A percentile compares a stretch with the other conserved stretches of the same genome.
Evolutionary conservation across 805 yeast species (phyloP).

Genomic region (Hanseniaspora clermontiae): DNA sequence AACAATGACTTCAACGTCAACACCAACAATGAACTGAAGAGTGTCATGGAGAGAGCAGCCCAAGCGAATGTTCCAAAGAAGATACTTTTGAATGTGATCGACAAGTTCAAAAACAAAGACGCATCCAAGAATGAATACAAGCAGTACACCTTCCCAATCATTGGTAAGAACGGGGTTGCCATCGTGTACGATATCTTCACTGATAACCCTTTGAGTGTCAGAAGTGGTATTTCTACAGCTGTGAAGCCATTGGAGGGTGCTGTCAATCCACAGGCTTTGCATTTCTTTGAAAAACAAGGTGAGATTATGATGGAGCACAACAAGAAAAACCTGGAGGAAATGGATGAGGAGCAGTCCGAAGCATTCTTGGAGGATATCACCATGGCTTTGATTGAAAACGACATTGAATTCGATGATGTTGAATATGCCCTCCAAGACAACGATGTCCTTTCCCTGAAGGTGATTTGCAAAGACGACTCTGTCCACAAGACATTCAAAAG

Average conservation of each 20-base stretch:
- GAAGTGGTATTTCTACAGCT: slow-evolving; percentile 60
- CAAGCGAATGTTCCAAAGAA: slow-evolving; percentile 8
- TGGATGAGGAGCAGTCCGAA: slow-evolving; percentile 14
- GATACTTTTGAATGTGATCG: not conserved
- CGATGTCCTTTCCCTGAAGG: not conserved
- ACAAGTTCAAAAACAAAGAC: slow-evolving; percentile 5
- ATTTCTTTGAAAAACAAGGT: slow-evolving; percentile 69
- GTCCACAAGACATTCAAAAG: slow-evolving; percentile 32
- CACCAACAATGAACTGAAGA: slow-evolving; percentile 27
- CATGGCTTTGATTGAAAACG: not conserved
- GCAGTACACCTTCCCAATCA: slow-evolving; percentile 65
- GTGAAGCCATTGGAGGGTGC: slow-evolving; percentile 58
- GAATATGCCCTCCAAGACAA: slow-evolving; percentile 1
- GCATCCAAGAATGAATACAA: slow-evolving; percentile 24
- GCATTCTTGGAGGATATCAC: slow-evolving; percentile 4
- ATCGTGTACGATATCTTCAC: slow-evolving; percentile 76
- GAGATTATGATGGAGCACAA: slow-evolving; percentile 41
- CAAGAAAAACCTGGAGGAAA: slow-evolving; percentile 23
- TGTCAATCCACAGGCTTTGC: slow-evolving; percentile 57
- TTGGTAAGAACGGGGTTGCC: slow-evolving; percentile 88
- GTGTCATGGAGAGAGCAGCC: slow-evolving; percentile 25
- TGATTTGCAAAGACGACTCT: not conserved
- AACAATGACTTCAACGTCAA: slow-evolving; percentile 43
- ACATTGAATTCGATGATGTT: slow-evolving; percentile 8
- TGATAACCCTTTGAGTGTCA: slow-evolving; percentile 75